Percentiles rank a stretch among this genome's conserved stretches.
Conservation (phyloP, 257 asterid genomes). For the Marsdenia floribunda region DNA sequence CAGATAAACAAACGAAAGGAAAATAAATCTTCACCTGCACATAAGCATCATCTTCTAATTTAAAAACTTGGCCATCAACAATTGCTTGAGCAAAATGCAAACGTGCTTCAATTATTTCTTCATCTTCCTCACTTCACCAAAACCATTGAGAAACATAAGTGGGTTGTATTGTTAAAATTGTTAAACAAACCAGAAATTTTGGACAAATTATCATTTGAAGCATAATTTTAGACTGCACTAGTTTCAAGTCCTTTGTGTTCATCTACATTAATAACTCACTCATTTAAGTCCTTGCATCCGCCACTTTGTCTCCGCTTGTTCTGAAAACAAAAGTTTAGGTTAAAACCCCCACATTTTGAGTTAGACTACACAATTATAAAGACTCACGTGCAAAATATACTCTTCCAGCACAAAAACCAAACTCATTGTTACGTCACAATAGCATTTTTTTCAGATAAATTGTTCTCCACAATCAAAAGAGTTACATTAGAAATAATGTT, state of each 20-base stretch:
- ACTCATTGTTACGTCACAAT: not conserved
- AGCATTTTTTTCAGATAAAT: not conserved
- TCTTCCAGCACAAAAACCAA: not conserved
- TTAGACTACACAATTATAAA: not conserved
- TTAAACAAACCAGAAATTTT: not conserved
- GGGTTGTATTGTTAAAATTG: not conserved
- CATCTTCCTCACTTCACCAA: conserved; percentile 11
- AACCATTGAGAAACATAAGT: not conserved
- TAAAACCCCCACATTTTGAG: not conserved
- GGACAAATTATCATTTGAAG: not conserved
- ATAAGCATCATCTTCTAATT: conserved; percentile 55
- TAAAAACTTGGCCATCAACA: conserved; percentile 46
- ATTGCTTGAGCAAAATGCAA: conserved; percentile 42
- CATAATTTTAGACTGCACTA: not conserved
- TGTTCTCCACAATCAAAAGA: not conserved
- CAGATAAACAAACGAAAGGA: not conserved
- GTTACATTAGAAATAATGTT: not conserved
- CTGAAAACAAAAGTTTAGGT: not conserved
- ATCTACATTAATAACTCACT: conserved; percentile 1
- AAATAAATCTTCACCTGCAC: conserved; percentile 39
- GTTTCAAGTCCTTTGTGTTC: not conserved
- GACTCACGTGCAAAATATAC: not conserved
- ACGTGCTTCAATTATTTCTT: conserved; percentile 39
- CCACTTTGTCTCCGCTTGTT: not conserved
- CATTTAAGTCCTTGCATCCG: not conserved